Base-by-base conservation (phyloP, 352 stramenopile genomes). In the Aphanomyces cochlioides region DNA sequence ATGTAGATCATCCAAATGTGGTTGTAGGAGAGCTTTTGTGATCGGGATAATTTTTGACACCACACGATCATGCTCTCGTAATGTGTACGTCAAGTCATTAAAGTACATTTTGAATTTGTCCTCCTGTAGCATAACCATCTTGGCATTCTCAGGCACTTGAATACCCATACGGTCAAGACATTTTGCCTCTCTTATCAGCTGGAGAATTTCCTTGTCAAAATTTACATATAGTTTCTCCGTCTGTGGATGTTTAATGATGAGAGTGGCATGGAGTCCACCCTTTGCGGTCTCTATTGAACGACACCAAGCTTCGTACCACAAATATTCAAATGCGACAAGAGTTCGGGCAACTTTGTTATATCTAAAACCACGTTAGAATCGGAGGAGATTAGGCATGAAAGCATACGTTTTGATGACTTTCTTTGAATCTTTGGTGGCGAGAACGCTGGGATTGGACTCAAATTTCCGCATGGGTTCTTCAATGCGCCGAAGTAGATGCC, bases 331-430 rank as follows among this genome's bases (percentile, higher is more conserved):
- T 3, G 88, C 89, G 6, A 96, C 85, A n/a, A 96, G 80, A 36
- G 89, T 96, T 3, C 86, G 82, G 3, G 89, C 87, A 3, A 96
- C 84, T 71, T 94, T 95, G 74, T 96, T 96, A 80, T 96, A 96
- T 40, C 59, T 67, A 67, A 12, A 13, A 19, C 13, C 0, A 19
- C 3, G 36, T 36, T 66, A 7, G 7, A 34, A 53, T 58, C 40
- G 37, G 28, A 60, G 28, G 19, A 3, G 10, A 7, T 36, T 15
- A 13, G 13, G 5, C 8, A 56, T 59, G 8, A 7, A 39, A 6
- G 6, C 1, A 28, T 75, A 75, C 15, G 84, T 92, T 73, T 92
- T 92, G 70, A 96, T 93, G 56, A 96, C 96, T 78, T 92, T 93
- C 73, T 94, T 93, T 3, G 80, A 90, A 60, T 96, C 89, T 56